Evolutionary conservation across 108 stramenopile genomes (phyloP).

Genomic region (Heterococcus sp.): DNA sequence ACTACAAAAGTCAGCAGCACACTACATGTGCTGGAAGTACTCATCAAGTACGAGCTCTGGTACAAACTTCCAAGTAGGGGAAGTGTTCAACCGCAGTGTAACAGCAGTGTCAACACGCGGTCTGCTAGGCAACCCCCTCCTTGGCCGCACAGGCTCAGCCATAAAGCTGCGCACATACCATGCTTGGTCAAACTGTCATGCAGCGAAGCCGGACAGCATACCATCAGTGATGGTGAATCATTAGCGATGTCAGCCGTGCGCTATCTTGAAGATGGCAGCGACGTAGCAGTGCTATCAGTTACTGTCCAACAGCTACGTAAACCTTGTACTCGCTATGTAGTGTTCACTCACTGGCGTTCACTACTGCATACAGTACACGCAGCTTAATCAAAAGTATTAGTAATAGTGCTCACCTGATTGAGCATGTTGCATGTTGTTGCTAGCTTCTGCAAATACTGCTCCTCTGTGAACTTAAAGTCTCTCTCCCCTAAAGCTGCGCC

Average conservation of each 20-base stretch:
- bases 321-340: too few relatives aligned
- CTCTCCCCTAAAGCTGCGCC: conserved; percentile 6
- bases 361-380: too few relatives aligned
- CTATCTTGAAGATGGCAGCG: too few relatives aligned
- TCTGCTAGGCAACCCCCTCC: conserved; percentile 3
- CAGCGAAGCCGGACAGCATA: too few relatives aligned
- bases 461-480: conserved; percentile 9
- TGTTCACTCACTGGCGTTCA: too few relatives aligned
- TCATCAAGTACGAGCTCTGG: neutral
- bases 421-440: conserved; percentile 4
- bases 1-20: too few relatives aligned
- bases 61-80: conserved; percentile 7
- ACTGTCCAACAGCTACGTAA: too few relatives aligned
- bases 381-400: too few relatives aligned
- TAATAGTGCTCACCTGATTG: conserved; percentile 21
- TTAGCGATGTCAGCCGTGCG: too few relatives aligned
- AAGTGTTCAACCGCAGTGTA: conserved; percentile 8
- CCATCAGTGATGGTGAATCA: too few relatives aligned
- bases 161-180: conserved; percentile 17
- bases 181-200: neutral
- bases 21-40: neutral
- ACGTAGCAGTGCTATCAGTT: too few relatives aligned
- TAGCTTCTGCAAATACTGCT: conserved; percentile 20
- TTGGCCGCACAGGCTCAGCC: neutral
- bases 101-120: conserved; percentile 24